Conservation (phyloP, 768 basidiomycete species). For the Calocybe cyanea region DNA sequence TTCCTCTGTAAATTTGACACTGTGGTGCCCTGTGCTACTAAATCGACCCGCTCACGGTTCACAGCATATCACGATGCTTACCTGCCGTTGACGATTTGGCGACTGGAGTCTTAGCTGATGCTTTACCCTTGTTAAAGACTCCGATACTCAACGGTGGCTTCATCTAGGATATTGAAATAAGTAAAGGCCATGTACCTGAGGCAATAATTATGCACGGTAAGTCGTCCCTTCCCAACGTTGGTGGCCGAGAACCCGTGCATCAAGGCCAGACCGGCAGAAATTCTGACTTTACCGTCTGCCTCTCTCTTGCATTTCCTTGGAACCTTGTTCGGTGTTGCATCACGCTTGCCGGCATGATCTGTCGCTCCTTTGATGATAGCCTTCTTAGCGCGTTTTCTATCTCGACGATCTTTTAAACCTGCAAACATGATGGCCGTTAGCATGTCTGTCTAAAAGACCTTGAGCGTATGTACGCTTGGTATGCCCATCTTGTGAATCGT, state of each 20-base stretch:
- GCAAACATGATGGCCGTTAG: not conserved
- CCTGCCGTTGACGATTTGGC: slow-evolving; percentile 25
- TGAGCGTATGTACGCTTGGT: slow-evolving; percentile 6
- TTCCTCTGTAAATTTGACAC: slow-evolving; percentile 1
- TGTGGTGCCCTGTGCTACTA: not conserved
- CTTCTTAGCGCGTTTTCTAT: slow-evolving; percentile 57
- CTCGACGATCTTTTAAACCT: slow-evolving; percentile 67
- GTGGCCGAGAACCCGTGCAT: slow-evolving; percentile 66
- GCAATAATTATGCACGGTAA: slow-evolving; percentile 44
- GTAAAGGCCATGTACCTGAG: not conserved
- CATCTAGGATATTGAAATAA: slow-evolving; percentile 26
- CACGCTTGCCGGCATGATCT: slow-evolving; percentile 17
- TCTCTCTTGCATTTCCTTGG: slow-evolving; percentile 20
- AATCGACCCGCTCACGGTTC: not conserved
- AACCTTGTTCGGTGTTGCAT: slow-evolving; percentile 10
- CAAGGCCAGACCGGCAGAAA: slow-evolving; percentile 51
- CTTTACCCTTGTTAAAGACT: slow-evolving; percentile 64
- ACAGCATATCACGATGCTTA: slow-evolving; percentile 6
- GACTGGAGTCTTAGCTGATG: slow-evolving; percentile 41
- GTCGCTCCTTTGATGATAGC: slow-evolving; percentile 41
- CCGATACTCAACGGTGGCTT: slow-evolving; percentile 44
- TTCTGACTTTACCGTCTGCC: slow-evolving; percentile 28
- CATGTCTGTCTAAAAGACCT: not conserved
- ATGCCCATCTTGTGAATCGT: slow-evolving; percentile 2
- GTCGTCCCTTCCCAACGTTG: slow-evolving; percentile 56